Base-by-base conservation (phyloP, 2,329 filamentous ascomycete genomes). In the Colletotrichum truncatum region DNA sequence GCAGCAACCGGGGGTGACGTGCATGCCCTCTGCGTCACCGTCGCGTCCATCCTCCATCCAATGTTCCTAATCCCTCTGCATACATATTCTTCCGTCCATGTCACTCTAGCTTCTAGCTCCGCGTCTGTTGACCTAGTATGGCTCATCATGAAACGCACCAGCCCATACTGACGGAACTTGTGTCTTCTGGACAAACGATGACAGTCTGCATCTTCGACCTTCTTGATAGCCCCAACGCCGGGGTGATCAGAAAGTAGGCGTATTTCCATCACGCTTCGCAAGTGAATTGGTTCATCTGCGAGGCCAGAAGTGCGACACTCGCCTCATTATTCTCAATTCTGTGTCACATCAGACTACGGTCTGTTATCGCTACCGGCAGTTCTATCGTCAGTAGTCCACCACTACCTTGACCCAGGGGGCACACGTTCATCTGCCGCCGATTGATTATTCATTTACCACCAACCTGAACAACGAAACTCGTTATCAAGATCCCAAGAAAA, bases 191-290 rank as follows among this genome's bases (percentile, higher is more conserved):
- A 43, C 43, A 65, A 68, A 68, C 46, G 48, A 73, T 75, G 70
- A 64, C 66, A 46, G 57, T 61, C 65, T 62, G 60, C 55, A 64
- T 66, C 57, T 52, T 38, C 48, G 10, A 48, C 48, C 43, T 58
- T 54, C 55, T 77, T 73, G 75, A 81, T 81, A 85, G 77, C 83
- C 84, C 84, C 83, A 85, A 83, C 72, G 83, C 67, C 70, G 84
- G 84, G 84, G 83, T 84, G 67, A 71, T 71, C 68, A 73, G 71
- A 70, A 72, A 82, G 72, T 86, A 81, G 79, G 68, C 68, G 59
- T 32, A 54, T 54, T 59, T 67, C 64, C 65, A 66, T 61, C 61
- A 66, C 55, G 66, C 73, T 70, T 76, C 70, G 70, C 69, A 52
- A 62, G 67, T 69, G 65, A 68, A 63, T 67, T 36, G 38, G n/a